Evolutionary conservation across 2,329 filamentous ascomycete genomes (phyloP), one percentile per base, ranked within the genome.

Genomic region (Gremmenia infestans): DNA sequence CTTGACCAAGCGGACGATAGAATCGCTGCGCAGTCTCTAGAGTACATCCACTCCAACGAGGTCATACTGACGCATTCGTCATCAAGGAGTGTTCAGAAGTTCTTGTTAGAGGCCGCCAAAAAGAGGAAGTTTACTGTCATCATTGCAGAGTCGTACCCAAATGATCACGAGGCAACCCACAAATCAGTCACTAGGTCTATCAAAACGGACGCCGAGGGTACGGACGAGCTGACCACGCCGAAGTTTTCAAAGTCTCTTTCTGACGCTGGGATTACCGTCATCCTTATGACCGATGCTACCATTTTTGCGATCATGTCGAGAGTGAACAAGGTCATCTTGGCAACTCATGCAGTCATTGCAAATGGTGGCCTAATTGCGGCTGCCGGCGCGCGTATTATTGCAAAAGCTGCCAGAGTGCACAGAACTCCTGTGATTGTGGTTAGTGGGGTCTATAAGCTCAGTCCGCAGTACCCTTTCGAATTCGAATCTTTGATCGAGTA

Each of bases 121-220:
- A 96, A 95, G 75, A 83, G 94, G 63, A 92, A 88, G 67, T 97
- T 97, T 69, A 97, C 92, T 5, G 86, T 97, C 22, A 82, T 97
- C 7, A 84, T 96, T 58, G 89, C 87, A 14, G 87, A 91, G 67
- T 82, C 83, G 14, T 87, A 82, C 66, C 85, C 86, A 1, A 88
- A 89, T 68, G 83, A 87, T 60, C 82, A 88, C 65, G 74, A 79
- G 50, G 78, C 78, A 36, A 87, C 84, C 1, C 84, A 88, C 68
- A 77, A 78, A 35, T 79, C 81, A 2, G 76, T 87, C 35, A 83
- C 80, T 35, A 85, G 88, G 22, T 77, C 74, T n/a, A 52, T 52
- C 25, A 58, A 53, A 17, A 50, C 79, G 69, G 75, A 83, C 66
- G 57, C 76, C 43, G 72, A 65, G 64, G 50, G 69, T 68, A 53